Conservation (phyloP, 306 rosid species). For the Sicyos baderoa region DNA sequence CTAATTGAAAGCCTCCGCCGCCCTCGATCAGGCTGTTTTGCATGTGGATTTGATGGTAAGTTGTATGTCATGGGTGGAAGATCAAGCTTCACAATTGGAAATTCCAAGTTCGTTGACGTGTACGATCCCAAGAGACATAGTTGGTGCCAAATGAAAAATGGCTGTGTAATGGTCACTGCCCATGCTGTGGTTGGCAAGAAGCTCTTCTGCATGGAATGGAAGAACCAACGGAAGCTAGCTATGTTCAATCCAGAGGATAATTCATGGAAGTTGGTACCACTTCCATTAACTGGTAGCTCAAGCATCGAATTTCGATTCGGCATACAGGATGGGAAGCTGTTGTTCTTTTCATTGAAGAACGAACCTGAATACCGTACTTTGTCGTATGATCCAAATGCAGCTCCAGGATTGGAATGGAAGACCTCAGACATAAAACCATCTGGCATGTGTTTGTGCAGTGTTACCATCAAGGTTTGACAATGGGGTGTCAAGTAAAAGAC, state of each 20-base stretch:
- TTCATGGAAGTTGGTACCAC: conserved; percentile 68
- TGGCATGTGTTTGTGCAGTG: conserved; percentile 77
- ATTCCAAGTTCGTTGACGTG: conserved; percentile 78
- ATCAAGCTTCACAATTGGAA: conserved; percentile 85
- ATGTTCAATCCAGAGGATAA: conserved; percentile 60
- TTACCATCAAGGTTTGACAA: conserved; percentile 61
- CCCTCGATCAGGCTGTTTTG: conserved; percentile 90
- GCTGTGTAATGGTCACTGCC: conserved; percentile 96
- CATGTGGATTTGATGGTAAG: conserved; percentile 82
- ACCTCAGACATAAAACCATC: conserved; percentile 64
- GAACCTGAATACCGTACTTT: conserved; percentile 58
- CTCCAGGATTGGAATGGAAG: conserved; percentile 72
- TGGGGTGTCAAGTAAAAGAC: conserved; percentile 1
- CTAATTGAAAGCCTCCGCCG: conserved; percentile 77
- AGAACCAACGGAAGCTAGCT: conserved; percentile 76
- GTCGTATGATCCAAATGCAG: conserved; percentile 76
- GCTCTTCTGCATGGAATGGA: conserved; percentile 95
- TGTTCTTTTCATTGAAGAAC: conserved; percentile 51
- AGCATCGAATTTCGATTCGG: conserved; percentile 68
- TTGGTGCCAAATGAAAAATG: conserved; percentile 91
- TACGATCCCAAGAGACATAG: conserved; percentile 52
- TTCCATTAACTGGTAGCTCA: conserved; percentile 79
- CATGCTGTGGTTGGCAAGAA: conserved; percentile 70
- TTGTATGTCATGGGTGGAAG: conserved; percentile 97
- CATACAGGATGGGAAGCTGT: conserved; percentile 55